Percentiles rank a stretch among this genome's conserved stretches.
These are phyloP conservation scores for Neoscytalidium dimidiatum DNA, from an alignment of 2,329 filamentous ascomycete genomes.

Conservation along the genomic window DNA sequence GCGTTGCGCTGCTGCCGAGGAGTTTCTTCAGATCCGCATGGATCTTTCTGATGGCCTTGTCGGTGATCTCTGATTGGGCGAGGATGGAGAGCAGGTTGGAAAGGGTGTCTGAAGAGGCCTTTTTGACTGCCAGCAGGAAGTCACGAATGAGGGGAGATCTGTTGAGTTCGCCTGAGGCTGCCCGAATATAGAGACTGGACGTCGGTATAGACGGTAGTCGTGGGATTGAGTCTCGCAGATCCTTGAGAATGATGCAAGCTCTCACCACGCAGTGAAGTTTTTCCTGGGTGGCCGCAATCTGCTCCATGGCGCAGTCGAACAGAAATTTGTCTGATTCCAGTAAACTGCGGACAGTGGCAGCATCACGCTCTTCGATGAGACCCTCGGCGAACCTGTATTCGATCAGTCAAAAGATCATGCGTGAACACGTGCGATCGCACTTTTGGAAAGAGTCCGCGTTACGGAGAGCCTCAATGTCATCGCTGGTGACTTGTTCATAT, in stretches of 20 bases:
- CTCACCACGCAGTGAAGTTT: conserved; percentile 44
- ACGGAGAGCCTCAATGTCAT: conserved; percentile 68
- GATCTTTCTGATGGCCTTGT: background rate
- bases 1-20: conserved; percentile 8
- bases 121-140: conserved; percentile 60
- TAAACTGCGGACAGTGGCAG: conserved; percentile 52
- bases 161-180: conserved; percentile 58
- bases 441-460: conserved; percentile 68
- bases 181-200: conserved; percentile 61
- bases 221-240: conserved; percentile 41
- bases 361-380: conserved; percentile 38
- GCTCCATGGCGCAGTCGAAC: conserved; percentile 42
- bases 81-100: conserved; percentile 45
- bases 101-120: conserved; percentile 58
- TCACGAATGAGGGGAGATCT: conserved; percentile 55
- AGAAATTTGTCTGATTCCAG: conserved; percentile 64
- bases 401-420: conserved; percentile 13
- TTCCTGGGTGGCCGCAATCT: conserved; percentile 37
- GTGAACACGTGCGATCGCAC: conserved; percentile 22
- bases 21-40: conserved; percentile 4
- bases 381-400: conserved; percentile 36
- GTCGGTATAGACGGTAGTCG: conserved; percentile 37
- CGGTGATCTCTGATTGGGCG: background rate
- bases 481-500: conserved; percentile 50
- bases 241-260: conserved; percentile 36